Conservation (phyloP, 2,329 filamentous ascomycete species). For the Phyllosticta capitalensis region DNA sequence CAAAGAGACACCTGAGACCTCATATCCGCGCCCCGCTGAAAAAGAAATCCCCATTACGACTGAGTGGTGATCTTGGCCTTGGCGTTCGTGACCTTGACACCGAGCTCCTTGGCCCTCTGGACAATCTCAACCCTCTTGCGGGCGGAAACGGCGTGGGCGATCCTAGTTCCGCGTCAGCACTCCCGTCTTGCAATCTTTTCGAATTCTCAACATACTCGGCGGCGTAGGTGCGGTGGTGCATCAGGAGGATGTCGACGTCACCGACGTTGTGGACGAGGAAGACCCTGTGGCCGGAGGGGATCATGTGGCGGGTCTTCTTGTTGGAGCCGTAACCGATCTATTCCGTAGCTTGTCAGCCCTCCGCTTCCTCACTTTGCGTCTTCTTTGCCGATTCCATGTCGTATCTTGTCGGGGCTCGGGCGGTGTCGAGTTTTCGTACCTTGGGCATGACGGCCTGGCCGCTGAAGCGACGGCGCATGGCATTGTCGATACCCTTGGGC, state of each 20-base stretch:
- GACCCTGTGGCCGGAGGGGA: constrained; percentile 98
- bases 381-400: neutral
- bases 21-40: constrained; percentile 13
- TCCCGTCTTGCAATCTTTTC: neutral
- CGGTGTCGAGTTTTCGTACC: constrained; percentile 49
- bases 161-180: constrained; percentile 47
- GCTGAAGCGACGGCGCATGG: constrained; percentile 94
- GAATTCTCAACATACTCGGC: constrained; percentile 67
- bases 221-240: constrained; percentile 99
- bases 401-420: neutral
- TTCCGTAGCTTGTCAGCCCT: constrained; percentile 22
- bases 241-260: constrained; percentile 94
- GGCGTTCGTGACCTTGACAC: constrained; percentile 99
- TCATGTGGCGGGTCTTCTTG: constrained; percentile 99
- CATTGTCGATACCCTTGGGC: constrained; percentile 99
- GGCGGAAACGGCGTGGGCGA: constrained; percentile 95
- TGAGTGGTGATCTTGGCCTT: constrained; percentile 99
- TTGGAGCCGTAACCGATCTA: constrained; percentile 98
- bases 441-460: constrained; percentile 95
- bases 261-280: constrained; percentile 97
- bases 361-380: constrained; percentile 2
- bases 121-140: constrained; percentile 98
- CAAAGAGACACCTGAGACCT: constrained; percentile 12
- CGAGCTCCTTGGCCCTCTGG: constrained; percentile 91
- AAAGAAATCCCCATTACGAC: constrained; percentile 41